These are phyloP conservation scores for Xylaria curta DNA, from an alignment of 495 filamentous ascomycete genomes.

Conservation along the genomic window DNA sequence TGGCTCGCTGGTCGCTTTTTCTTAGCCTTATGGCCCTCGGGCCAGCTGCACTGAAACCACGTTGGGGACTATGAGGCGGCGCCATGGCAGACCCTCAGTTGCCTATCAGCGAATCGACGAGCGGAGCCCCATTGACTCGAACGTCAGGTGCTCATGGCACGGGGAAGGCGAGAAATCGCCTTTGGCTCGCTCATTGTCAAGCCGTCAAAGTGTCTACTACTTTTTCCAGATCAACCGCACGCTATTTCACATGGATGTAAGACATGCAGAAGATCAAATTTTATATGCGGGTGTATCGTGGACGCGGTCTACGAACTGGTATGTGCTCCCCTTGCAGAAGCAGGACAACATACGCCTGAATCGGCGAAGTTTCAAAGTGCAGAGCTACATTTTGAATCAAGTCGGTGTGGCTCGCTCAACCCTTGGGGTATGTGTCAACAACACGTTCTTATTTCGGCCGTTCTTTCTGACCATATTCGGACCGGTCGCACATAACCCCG, in stretches of 20 bases:
- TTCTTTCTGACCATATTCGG: slow-evolving; percentile 19
- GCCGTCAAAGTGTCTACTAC: neutral
- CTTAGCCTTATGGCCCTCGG: slow-evolving; percentile 12
- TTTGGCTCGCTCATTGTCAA: neutral
- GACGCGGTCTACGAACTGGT: neutral
- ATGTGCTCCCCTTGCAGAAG: slow-evolving; percentile 20
- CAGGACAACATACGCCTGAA: neutral
- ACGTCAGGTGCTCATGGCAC: neutral
- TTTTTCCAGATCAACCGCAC: neutral
- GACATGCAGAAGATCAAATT: slow-evolving; percentile 16
- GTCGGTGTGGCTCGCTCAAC: neutral
- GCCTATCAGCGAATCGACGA: neutral
- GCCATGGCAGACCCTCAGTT: neutral
- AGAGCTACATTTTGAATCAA: neutral
- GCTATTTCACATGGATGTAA: slow-evolving; percentile 20
- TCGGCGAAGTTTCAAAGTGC: slow-evolving; percentile 23
- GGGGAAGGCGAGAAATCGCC: neutral
- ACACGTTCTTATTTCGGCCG: slow-evolving; percentile 10
- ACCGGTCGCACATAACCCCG: slow-evolving; percentile 4
- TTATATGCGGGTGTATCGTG: neutral
- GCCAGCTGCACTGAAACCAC: neutral
- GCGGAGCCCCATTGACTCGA: neutral
- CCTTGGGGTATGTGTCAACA: slow-evolving; percentile 2
- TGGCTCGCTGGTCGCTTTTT: neutral
- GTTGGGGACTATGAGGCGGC: neutral